Evolutionary conservation across 202 grass and related monocot species (phyloP), one percentile per base, ranked within the genome.

Genomic region (Brachypodium distachyon): DNA sequence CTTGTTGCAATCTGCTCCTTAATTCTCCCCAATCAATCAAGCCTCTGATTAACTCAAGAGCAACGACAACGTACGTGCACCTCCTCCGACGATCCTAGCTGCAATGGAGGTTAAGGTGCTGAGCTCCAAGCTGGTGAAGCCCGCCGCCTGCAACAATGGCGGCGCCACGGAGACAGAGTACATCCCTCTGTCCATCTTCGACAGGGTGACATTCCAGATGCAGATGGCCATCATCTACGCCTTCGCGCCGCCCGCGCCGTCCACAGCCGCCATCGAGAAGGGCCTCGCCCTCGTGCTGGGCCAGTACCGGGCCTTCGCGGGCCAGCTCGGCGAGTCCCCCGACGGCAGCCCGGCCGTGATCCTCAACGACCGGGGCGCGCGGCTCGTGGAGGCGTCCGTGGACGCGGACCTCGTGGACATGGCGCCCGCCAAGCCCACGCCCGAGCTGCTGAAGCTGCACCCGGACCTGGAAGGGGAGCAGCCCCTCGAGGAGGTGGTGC

Each of bases 181-280:
- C 53, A 51, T 88, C 13, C 86, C 79, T 8, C 31, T 92, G 27
- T 88, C 82, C n/a, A n/a, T 77, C 42, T 92, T 92, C 86, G 90
- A 88, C 71, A 68, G 5, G 44, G 75, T 86, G 18, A 88, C 90
- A 42, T 87, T 53, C 65, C 5, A 81, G 2, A 81, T 78, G 67
- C 90, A 88, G 70, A 85, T 92, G 61, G 85, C 86, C 39, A 69
- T 83, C 68, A 80, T 92, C 79, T 92, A 84, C 55, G 90, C 85
- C 7, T 92, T 86, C 75, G 51, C 52, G 0, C 22, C 90, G 22
- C 90, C 90, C 3, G 62, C 60, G 0, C 86, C 79, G 0, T n/a
- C 75, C 17, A 83, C 83, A 27, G 78, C 75, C 1, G 58, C 80
- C 28, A 65, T 87, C 47, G 79, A 80, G 75, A 63, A 63, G 13